A percentile compares a stretch with the other conserved stretches of the same genome.
Conservation (phyloP, 1,284 basidiomycete species). For the Porogramme epimiltina region DNA sequence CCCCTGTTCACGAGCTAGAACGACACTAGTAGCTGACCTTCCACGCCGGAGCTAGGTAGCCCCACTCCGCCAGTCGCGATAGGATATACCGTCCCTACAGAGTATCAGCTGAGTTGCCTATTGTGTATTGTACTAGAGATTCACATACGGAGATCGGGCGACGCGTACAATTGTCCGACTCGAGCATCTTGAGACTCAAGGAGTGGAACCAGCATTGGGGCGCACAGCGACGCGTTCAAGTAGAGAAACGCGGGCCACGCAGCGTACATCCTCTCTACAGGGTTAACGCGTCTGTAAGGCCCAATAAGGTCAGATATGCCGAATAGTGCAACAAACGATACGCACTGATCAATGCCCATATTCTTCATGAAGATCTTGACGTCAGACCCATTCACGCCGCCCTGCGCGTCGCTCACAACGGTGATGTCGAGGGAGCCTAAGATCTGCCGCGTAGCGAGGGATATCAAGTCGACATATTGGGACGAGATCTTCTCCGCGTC, state of each 20-base stretch:
- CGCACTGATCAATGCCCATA: constrained; percentile 13
- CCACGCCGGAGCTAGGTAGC: constrained; percentile 3
- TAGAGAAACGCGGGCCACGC: constrained; percentile 49
- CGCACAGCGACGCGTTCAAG: constrained; percentile 43
- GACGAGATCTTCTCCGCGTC: constrained; percentile 25
- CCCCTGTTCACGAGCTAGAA: too few species aligned
- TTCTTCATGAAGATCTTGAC: constrained; percentile 50
- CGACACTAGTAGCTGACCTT: constrained; percentile 8
- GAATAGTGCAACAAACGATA: background rate
- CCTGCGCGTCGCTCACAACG: constrained; percentile 31
- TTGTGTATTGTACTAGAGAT: background rate
- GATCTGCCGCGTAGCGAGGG: constrained; percentile 43
- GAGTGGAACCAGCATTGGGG: constrained; percentile 44
- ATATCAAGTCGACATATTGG: constrained; percentile 42
- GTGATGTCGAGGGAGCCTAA: constrained; percentile 43
- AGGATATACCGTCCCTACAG: constrained; percentile 34
- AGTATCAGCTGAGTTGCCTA: background rate
- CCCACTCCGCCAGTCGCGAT: constrained; percentile 1
- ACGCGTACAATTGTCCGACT: constrained; percentile 42
- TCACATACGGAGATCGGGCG: constrained; percentile 42
- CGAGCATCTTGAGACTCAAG: constrained; percentile 40
- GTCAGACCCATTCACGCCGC: constrained; percentile 39
- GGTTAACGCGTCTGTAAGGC: constrained; percentile 33
- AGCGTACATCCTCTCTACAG: constrained; percentile 51
- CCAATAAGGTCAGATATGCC: background rate